Evolutionary conservation across 2,329 filamentous ascomycete genomes (phyloP).

Genomic region (Passalora sequoiae): DNA sequence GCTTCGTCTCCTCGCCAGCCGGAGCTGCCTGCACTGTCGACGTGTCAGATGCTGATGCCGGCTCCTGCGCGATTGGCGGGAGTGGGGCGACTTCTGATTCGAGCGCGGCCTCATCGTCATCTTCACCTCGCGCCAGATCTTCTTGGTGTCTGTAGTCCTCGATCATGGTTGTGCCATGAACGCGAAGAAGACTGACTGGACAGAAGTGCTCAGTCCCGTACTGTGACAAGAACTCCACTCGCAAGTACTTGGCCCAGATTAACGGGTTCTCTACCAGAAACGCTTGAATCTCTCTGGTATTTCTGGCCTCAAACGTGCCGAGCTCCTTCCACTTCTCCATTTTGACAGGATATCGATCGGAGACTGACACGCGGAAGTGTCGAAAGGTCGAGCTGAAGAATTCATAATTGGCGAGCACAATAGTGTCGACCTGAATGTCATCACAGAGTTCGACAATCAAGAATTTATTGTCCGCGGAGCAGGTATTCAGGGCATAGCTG

Average conservation of each 20-base stretch:
- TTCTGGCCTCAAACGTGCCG: conserved; percentile 83
- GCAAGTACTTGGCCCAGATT: conserved; percentile 91
- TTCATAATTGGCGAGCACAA: conserved; percentile 97
- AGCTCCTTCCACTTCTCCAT: conserved; percentile 84
- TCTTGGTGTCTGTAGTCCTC: conserved; percentile 87
- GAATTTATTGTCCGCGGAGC: conserved; percentile 81
- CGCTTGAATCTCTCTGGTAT: conserved; percentile 87
- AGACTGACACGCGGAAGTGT: conserved; percentile 84
- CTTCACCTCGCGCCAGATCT: conserved; percentile 58
- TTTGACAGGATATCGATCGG: conserved; percentile 91
- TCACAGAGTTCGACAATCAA: conserved; percentile 92
- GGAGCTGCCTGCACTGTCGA: neutral
- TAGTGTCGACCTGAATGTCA: conserved; percentile 78
- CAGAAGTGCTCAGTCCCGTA: conserved; percentile 98
- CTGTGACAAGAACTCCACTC: conserved; percentile 86
- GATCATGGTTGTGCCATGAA: conserved; percentile 92
- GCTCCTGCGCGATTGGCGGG: conserved; percentile 13
- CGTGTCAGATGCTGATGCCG: conserved; percentile 10
- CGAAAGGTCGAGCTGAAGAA: conserved; percentile 98
- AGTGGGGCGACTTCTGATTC: conserved; percentile 17
- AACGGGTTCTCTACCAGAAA: conserved; percentile 91
- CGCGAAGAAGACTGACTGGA: conserved; percentile 79
- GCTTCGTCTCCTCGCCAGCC: neutral
- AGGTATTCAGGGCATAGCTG: conserved; percentile 95
- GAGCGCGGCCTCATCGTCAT: conserved; percentile 40